phyloP scores from a whole-genome alignment of 192 early-diverging fungal species.

The Rhizophagus prolifer region DNA sequence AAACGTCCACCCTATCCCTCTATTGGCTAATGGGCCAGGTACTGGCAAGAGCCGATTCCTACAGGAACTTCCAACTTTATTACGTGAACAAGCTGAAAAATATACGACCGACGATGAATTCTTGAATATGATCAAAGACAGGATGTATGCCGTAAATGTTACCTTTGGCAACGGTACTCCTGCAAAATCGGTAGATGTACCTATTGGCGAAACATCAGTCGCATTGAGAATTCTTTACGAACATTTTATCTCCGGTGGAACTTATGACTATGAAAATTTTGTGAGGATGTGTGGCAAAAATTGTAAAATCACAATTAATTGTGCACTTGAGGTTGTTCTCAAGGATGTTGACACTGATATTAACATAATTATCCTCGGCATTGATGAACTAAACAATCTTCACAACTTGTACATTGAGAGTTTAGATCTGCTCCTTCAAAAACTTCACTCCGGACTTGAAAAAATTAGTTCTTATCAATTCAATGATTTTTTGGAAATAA shows the following conservation, averaged over 20 bases:
- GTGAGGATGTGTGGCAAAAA: background rate
- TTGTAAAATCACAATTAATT: background rate
- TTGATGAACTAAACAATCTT: slow-evolving; percentile 11
- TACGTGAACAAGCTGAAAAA: background rate
- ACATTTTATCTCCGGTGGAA: background rate
- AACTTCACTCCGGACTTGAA: no score
- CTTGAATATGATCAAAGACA: background rate
- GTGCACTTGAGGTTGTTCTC: background rate
- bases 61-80: background rate
- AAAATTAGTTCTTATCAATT: no score
- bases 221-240: background rate
- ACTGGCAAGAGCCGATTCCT: slow-evolving; percentile 22
- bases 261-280: background rate
- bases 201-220: background rate
- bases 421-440: no score
- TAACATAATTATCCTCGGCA: background rate
- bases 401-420: no score
- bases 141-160: background rate
- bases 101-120: background rate
- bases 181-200: background rate
- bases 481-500: no score
- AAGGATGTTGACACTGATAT: background rate
- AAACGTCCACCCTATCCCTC: slow-evolving; percentile 1
- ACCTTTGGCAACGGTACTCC: background rate
- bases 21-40: slow-evolving; percentile 15